Evolutionary conservation across 176 grass and related monocot genomes (phyloP).

Genomic region (Paspalum vaginatum): DNA sequence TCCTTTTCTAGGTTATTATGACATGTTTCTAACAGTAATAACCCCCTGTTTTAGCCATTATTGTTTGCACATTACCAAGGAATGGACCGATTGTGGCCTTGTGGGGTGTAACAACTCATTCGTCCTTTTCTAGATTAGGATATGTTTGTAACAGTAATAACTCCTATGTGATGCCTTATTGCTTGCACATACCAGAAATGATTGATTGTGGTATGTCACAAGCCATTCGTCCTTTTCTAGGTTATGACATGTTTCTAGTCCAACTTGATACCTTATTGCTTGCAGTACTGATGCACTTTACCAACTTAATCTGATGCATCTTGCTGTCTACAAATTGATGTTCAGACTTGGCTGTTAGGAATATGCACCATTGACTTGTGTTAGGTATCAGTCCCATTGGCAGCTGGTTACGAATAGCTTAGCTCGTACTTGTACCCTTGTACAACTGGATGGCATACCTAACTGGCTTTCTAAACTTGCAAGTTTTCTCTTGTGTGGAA

Average conservation of each 20-base stretch:
- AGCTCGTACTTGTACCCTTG: not conserved
- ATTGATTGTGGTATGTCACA: too few relatives aligned
- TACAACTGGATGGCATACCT: not conserved
- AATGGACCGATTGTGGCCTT: not conserved
- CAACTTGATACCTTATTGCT: slow-evolving; percentile 1
- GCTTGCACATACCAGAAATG: not conserved
- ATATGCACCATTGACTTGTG: not conserved
- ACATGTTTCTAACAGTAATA: not conserved
- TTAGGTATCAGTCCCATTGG: slow-evolving; percentile 1
- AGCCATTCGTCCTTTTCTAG: too few relatives aligned
- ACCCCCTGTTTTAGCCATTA: not conserved
- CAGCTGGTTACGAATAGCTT: not conserved
- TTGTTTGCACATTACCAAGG: not conserved
- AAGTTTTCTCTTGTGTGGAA: not conserved
- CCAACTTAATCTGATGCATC: not conserved
- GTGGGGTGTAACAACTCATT: not conserved
- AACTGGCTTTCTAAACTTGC: slow-evolving; percentile 8
- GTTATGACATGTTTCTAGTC: too few relatives aligned
- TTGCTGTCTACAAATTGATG: not conserved
- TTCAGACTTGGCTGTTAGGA: not conserved
- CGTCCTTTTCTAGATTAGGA: not conserved
- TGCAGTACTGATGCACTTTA: slow-evolving; percentile 1
- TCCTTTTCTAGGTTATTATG: not conserved
- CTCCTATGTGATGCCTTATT: not conserved
- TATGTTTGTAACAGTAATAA: slow-evolving; percentile 8